A percentile compares a stretch with the other conserved stretches of the same genome.
Conservation (phyloP, 176 grass and related monocot species). For the Rhynchospora tenuis region DNA sequence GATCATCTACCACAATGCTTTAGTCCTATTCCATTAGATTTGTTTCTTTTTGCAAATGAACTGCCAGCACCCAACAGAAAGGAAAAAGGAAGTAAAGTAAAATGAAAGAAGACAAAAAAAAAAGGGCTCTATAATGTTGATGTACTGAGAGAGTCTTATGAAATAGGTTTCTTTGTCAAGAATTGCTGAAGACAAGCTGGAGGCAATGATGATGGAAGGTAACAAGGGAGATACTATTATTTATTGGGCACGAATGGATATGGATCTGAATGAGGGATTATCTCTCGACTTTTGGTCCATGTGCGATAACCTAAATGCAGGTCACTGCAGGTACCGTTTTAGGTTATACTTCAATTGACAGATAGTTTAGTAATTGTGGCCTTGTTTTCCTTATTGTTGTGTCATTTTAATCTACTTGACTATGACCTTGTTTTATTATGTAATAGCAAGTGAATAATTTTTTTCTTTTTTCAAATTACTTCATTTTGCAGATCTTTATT, state of each 20-base stretch:
- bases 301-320: conserved; percentile 80
- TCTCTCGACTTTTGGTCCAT: conserved; percentile 69
- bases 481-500: conserved; percentile 56
- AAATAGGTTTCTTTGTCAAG: conserved; percentile 80
- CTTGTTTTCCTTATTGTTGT: background rate
- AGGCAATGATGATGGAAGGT: conserved; percentile 42
- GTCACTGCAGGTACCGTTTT: conserved; percentile 64
- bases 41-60: background rate
- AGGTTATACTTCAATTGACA: background rate
- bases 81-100: background rate
- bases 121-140: background rate
- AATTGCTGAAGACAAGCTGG: conserved; percentile 66
- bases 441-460: background rate
- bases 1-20: background rate
- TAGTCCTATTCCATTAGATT: background rate
- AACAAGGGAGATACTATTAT: conserved; percentile 70
- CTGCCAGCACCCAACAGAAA: background rate
- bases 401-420: background rate
- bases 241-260: conserved; percentile 66
- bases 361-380: background rate
- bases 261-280: conserved; percentile 21
- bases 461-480: background rate
- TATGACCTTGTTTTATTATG: background rate
- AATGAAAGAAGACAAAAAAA: background rate
- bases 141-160: background rate